Base-by-base conservation (phyloP, 2,329 filamentous ascomycete species). In the Penicillium sp. region DNA sequence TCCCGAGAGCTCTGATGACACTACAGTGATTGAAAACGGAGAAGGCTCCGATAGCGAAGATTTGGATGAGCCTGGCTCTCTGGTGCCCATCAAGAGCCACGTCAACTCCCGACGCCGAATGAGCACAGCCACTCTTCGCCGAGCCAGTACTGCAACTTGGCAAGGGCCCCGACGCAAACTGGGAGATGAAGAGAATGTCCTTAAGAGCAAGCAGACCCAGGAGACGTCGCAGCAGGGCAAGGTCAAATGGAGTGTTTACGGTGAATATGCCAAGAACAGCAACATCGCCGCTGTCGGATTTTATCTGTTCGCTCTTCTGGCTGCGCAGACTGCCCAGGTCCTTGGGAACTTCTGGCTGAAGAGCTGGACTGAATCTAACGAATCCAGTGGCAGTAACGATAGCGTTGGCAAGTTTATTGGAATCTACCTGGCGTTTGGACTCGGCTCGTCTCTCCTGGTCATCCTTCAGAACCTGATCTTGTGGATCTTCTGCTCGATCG, bases 401-500 rank as follows among this genome's bases (percentile, higher is more conserved):
- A 60, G 90, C 25, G 79, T 94, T 43, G 90, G 85, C 54, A 94
- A 87, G 67, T 98, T 89, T 61, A 86, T 98, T 59, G 88, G 91
- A 42, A 81, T 98, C 50, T 98, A 98, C 70, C 93, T 98, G 68
- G 88, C 86, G 11, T 87, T 98, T 67, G 94, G 93, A 33, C 79
- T 98, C 36, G 91, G 91, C 20, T 84, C 87, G 17, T 85, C 93
- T 27, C 76, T 80, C 29, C 74, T 98, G 49, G 91, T 94, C 3
- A 88, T 97, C 28, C 61, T 94, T 19, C 93, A 97, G 68, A 97
- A 91, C 4, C 72, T 98, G 54, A 89, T 98, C 50, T 75, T 98
- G 18, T 98, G 93, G 93, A 97, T 98, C 52, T 97, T 98, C 72
- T 98, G 94, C 71, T 97, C 93, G 4, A 98, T 98, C 48, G 93